Evolutionary conservation across 179 eudicot species (phyloP).

Genomic region (Silene noctiflora): DNA sequence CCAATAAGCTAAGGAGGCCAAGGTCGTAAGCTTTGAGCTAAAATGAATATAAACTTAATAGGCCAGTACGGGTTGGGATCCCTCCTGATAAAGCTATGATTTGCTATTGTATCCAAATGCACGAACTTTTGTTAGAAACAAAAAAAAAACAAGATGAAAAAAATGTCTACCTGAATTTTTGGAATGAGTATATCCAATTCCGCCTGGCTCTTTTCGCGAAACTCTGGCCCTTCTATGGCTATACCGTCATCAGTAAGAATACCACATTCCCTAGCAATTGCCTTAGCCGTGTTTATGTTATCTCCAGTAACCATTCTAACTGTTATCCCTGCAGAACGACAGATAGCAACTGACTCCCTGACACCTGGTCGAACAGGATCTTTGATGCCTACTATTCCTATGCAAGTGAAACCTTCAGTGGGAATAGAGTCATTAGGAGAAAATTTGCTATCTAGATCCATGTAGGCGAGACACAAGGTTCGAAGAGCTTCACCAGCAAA

Average conservation of each 20-base stretch:
- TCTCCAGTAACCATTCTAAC: conserved; percentile 97
- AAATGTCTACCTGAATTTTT: conserved; percentile 61
- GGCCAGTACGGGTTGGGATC: background rate
- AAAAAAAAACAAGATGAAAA: background rate
- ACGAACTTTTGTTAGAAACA: background rate
- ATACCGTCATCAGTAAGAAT: conserved; percentile 90
- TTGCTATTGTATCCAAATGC: conserved; percentile 1
- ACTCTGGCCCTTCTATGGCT: conserved; percentile 92
- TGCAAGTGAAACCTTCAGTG: conserved; percentile 61
- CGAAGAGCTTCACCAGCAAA: conserved; percentile 86
- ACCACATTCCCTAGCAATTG: conserved; percentile 95
- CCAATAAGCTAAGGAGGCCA: background rate
- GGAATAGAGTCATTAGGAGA: conserved; percentile 60
- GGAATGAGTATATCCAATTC: conserved; percentile 71
- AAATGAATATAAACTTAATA: background rate
- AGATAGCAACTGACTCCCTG: conserved; percentile 79
- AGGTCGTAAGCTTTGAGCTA: background rate
- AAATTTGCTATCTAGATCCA: conserved; percentile 58
- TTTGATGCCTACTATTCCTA: conserved; percentile 89
- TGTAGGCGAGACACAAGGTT: conserved; percentile 79
- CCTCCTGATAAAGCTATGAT: background rate
- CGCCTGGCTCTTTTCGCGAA: conserved; percentile 61
- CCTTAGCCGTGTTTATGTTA: conserved; percentile 90
- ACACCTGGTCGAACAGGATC: conserved; percentile 97
- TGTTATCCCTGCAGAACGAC: conserved; percentile 80